Evolutionary conservation across 768 basidiomycete species (phyloP), one percentile per base, ranked within the genome.

Genomic region (Suillus fuscotomentosus): DNA sequence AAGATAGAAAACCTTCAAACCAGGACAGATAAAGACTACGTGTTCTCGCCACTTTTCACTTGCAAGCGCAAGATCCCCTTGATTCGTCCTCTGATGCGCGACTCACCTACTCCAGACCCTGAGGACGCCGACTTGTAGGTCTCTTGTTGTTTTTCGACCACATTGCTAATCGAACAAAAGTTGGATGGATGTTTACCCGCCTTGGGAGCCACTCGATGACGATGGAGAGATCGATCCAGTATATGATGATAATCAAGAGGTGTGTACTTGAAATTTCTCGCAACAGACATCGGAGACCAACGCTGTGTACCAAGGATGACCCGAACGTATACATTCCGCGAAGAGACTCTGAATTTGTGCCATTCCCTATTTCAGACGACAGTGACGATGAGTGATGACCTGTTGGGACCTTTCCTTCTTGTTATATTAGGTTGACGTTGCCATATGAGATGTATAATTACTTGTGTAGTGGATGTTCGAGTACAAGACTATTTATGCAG

Each of bases 191-290:
- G 65, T n/a, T 2, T 2, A 3, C 3, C 39, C 62, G 7, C 66
- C 72, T 5, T 74, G 74, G 73, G 62, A 68, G 0, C 71, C 73
- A 1, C 71, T 74, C 53, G 39, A 71, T 43, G 68, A 76, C 1
- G 72, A 76, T 9, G 73, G 73, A 10, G 68, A 63, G 5, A 67
- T 65, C 36, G 74, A 76, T 36, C n/a, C 34, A 10, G 36, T 75
- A 34, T 54, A 54, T 54, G 53, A 54, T 11, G 51, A 53, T 54
- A 11, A 36, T 50, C 27, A 50, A 24, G 50, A 50, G 6, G 53
- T 54, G 53, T 38, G 53, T 54, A 13, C 11, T 54, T 34, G 2
- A 17, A 36, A 1, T 54, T 36, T 54, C 34, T 54, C 31, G 20
- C 20, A n/a, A n/a, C 34, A 54, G 36, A 54, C 11, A 54, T 36